A percentile compares a stretch with the other conserved stretches of the same genome.
Evolutionary conservation across 768 basidiomycete genomes (phyloP).

Genomic region (Boletus vinaceobasis): DNA sequence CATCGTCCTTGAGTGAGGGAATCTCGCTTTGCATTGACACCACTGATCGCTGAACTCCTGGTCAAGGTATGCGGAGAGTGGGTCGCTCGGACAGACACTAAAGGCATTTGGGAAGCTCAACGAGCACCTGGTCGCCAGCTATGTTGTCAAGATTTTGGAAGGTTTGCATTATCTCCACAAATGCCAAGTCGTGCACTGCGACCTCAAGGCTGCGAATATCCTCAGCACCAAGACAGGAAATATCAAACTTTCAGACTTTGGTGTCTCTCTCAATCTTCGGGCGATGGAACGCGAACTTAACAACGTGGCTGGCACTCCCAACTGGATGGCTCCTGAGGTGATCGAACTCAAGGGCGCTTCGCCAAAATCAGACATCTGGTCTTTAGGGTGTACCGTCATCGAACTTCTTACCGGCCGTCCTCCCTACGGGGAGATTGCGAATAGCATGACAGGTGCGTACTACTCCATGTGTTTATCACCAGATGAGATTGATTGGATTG

Average conservation of each 20-base stretch:
- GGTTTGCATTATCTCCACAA: constrained; percentile 91
- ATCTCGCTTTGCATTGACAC: not conserved
- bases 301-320: constrained; percentile 91
- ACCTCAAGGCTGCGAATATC: constrained; percentile 98
- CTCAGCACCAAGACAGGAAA: constrained; percentile 98
- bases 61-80: constrained; percentile 89
- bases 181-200: constrained; percentile 92
- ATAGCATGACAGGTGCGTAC: constrained; percentile 80
- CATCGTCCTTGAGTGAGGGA: constrained; percentile 87
- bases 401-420: constrained; percentile 91
- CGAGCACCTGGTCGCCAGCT: constrained; percentile 86
- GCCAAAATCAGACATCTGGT: constrained; percentile 95
- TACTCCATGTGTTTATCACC: not conserved
- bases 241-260: constrained; percentile 96
- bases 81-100: constrained; percentile 88
- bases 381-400: constrained; percentile 89
- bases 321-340: constrained; percentile 99
- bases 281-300: constrained; percentile 84
- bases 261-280: constrained; percentile 92
- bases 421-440: constrained; percentile 86
- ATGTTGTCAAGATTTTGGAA: constrained; percentile 95
- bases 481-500: constrained; percentile 2
- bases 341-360: constrained; percentile 93
- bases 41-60: constrained; percentile 13
- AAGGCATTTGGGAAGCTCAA: constrained; percentile 93